Evolutionary conservation across 2,329 filamentous ascomycete genomes (phyloP), one percentile per base, ranked within the genome.

Genomic region (Ophiocordyceps sinensis): DNA sequence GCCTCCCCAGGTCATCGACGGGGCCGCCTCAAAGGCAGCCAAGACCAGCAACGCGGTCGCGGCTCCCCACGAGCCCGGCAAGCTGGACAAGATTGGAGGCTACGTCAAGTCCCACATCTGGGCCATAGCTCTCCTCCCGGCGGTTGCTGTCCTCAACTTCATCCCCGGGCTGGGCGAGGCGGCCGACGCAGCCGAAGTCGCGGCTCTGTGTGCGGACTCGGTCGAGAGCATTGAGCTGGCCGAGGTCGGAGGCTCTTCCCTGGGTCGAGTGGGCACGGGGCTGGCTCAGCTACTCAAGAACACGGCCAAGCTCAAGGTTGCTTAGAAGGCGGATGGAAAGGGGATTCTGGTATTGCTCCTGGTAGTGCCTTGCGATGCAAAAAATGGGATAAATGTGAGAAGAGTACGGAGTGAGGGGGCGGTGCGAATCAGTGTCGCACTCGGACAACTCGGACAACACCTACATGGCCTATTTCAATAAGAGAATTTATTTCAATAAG

Each of bases 121-220:
- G 19, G 41, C 34, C 11, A 3, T 40, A 5, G 38, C 37, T 13
- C 13, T 40, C 14, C 26, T 43, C 5, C 38, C 41, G 10, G 34
- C 23, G 9, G 41, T 28, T 26, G 34, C n/a, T n/a, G 32, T 30
- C 1, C 12, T 30, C n/a, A 36, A 17, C 31, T 13, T 37, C 10
- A 32, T 43, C 14, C 41, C 41, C 8, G 41, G 37, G 13, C 14
- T 37, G 28, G 40, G 40, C 7, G 21, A 30, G 28, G 35, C 19
- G 9, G 26, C 28, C 40, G 34, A 36, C 34, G 34, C 32, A 10
- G 23, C 26, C 14, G 40, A 41, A 15, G 3, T 31, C 9, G 28
- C 34, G 11, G 34, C 23, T 13, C 34, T 41, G 23, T 30, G 39
- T n/a, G 10, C 31, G 17, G 39, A 28, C 2, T 19, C 35, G 8